A percentile compares a stretch with the other conserved stretches of the same genome.
Conservation (phyloP, 2,329 filamentous ascomycete species). For the Orbilia quercus region DNA sequence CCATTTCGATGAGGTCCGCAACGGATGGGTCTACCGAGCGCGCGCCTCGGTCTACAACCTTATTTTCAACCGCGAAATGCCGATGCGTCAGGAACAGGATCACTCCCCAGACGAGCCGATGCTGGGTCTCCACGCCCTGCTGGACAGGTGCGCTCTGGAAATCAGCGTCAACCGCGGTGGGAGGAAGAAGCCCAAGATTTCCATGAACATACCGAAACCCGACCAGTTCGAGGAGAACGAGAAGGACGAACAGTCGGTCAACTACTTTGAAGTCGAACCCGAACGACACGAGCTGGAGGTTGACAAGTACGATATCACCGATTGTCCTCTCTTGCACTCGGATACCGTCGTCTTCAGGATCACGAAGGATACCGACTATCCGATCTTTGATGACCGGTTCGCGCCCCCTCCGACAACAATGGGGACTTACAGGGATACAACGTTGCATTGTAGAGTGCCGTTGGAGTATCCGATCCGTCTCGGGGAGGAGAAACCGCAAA, state of each 20-base stretch:
- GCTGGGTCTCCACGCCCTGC: conserved; percentile 19
- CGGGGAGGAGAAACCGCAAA: conserved; percentile 35
- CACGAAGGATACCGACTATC: conserved; percentile 14
- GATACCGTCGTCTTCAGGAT: conserved; percentile 34
- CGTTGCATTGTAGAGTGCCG: conserved; percentile 15
- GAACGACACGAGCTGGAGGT: not conserved
- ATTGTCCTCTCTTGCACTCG: conserved; percentile 16
- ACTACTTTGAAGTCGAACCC: not conserved
- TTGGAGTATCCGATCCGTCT: conserved; percentile 27
- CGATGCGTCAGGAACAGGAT: conserved; percentile 4
- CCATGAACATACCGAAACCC: conserved; percentile 27
- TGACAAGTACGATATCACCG: conserved; percentile 17
- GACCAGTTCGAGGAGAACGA: not conserved
- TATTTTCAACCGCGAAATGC: conserved; percentile 22
- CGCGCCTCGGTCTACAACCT: not conserved
- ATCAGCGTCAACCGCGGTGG: conserved; percentile 9
- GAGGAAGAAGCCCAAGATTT: not conserved
- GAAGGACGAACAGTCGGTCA: not conserved
- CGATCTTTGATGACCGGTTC: conserved; percentile 29
- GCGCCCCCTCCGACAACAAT: conserved; percentile 5
- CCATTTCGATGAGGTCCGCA: conserved; percentile 28
- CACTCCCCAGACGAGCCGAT: not conserved
- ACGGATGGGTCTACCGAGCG: conserved; percentile 14
- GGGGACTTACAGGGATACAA: conserved; percentile 21
- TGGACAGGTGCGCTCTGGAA: conserved; percentile 18